A percentile compares a stretch with the other conserved stretches of the same genome.
Conservation (phyloP, 495 filamentous ascomycete species). For the Podospora fimiseda region DNA sequence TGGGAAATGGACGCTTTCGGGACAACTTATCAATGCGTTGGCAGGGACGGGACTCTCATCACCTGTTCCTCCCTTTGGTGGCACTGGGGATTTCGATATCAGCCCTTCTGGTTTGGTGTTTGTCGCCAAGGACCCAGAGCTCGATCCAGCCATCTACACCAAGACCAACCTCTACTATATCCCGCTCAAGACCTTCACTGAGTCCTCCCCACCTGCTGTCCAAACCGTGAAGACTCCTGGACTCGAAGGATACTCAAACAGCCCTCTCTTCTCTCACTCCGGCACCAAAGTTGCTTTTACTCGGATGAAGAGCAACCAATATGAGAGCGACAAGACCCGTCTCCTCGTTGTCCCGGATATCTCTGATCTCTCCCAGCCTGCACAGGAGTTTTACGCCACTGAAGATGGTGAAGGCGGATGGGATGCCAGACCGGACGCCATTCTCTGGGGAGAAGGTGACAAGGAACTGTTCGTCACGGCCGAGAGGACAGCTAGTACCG, state of each 20-base stretch:
- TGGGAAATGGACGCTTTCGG: slow-evolving; percentile 35
- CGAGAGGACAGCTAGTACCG: slow-evolving; percentile 57
- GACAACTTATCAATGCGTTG: slow-evolving; percentile 51
- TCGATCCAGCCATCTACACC: slow-evolving; percentile 75
- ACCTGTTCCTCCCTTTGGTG: slow-evolving; percentile 54
- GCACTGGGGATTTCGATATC: slow-evolving; percentile 52
- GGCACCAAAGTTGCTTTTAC: slow-evolving; percentile 73
- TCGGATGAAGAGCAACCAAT: slow-evolving; percentile 70
- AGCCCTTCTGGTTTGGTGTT: slow-evolving; percentile 60
- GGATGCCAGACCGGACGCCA: slow-evolving; percentile 58
- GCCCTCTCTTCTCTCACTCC: slow-evolving; percentile 69
- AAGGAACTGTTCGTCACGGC: slow-evolving; percentile 57
- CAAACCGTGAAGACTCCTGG: slow-evolving; percentile 42
- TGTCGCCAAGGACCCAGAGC: slow-evolving; percentile 73
- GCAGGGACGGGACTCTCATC: slow-evolving; percentile 51
- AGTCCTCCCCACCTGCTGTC: slow-evolving; percentile 37
- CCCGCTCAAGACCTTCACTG: slow-evolving; percentile 54
- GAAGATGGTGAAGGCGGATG: slow-evolving; percentile 57
- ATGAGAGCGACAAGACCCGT: slow-evolving; percentile 84
- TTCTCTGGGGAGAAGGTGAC: slow-evolving; percentile 63
- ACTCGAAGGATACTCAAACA: slow-evolving; percentile 64
- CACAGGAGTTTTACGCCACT: slow-evolving; percentile 58
- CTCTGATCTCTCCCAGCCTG: slow-evolving; percentile 48
- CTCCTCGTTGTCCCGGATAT: slow-evolving; percentile 60
- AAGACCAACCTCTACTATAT: slow-evolving; percentile 72